Percentiles rank a stretch among this genome's conserved stretches.
phyloP scores from a whole-genome alignment of 495 filamentous ascomycete genomes.

The Hyaloscypha variabilis region DNA sequence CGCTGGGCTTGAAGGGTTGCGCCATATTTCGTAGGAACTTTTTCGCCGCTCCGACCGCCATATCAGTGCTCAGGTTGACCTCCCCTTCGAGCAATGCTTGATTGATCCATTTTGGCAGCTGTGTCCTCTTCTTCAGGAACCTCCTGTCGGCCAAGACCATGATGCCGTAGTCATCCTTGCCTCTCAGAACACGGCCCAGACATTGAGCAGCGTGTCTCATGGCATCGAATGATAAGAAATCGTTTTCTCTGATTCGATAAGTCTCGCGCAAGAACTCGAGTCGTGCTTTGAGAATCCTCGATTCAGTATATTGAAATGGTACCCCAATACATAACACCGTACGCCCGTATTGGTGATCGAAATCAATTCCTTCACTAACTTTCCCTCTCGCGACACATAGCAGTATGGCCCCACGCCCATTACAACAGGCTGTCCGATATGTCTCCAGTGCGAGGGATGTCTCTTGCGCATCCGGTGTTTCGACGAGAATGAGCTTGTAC shows the following conservation, averaged over 20 bases:
- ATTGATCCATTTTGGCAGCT: conserved; percentile 97
- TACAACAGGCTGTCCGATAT: conserved; percentile 95
- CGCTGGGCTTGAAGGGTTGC: conserved; percentile 78
- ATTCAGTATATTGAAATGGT: conserved; percentile 99
- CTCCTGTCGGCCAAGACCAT: conserved; percentile 96
- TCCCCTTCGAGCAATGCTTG: conserved; percentile 83
- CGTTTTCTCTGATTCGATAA: conserved; percentile 95
- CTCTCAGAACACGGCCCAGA: conserved; percentile 90
- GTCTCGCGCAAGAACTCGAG: conserved; percentile 96
- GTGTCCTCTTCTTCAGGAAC: conserved; percentile 84
- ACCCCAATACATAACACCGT: conserved; percentile 97
- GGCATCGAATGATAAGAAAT: conserved; percentile 98
- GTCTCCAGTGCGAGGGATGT: conserved; percentile 95
- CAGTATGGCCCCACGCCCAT: conserved; percentile 90
- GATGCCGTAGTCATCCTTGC: conserved; percentile 98
- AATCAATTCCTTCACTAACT: conserved; percentile 97
- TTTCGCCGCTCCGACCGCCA: conserved; percentile 87
- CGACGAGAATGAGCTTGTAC: conserved; percentile 96
- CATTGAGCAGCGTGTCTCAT: conserved; percentile 99
- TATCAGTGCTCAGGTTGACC: conserved; percentile 88
- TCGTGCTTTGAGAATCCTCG: conserved; percentile 92
- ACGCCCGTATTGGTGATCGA: conserved; percentile 97
- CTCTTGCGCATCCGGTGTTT: conserved; percentile 97
- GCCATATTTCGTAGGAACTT: conserved; percentile 90
- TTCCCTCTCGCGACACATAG: conserved; percentile 96